Conservation (phyloP, 2,329 filamentous ascomycete species). For the Penicillium janthinellum region DNA sequence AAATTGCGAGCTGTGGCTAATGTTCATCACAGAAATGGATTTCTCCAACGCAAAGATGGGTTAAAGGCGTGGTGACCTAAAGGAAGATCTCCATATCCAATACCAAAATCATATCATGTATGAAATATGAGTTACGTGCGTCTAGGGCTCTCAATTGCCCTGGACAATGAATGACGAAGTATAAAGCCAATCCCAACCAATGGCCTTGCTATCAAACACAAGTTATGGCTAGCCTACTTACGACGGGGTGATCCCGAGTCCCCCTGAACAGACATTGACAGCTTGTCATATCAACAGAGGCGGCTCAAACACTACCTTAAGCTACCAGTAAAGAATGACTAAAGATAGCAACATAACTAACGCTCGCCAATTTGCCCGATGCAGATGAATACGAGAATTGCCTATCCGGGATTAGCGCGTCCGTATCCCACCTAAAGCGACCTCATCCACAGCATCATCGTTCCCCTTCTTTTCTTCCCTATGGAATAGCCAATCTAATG, state of each 20-base stretch:
- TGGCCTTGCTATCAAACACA: not conserved
- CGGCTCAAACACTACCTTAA: too few species aligned
- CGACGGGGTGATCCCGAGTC: not conserved
- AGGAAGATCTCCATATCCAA: not conserved
- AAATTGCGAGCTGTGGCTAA: slow-evolving; percentile 9
- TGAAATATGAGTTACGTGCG: slow-evolving; percentile 27
- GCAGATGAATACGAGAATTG: slow-evolving; percentile 25
- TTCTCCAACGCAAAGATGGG: slow-evolving; percentile 67
- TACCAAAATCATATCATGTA: slow-evolving; percentile 18
- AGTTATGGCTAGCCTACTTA: not conserved
- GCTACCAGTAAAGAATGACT: not conserved
- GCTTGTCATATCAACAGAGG: not conserved
- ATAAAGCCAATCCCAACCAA: not conserved
- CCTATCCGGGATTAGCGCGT: slow-evolving; percentile 22
- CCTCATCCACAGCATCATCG: not conserved
- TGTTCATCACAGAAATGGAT: slow-evolving; percentile 59
- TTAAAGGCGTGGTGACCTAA: slow-evolving; percentile 27
- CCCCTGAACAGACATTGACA: not conserved
- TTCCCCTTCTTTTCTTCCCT: not conserved
- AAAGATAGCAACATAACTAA: not conserved
- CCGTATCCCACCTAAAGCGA: slow-evolving; percentile 1
- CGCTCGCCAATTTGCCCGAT: not conserved
- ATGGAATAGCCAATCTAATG: not conserved
- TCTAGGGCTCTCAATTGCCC: slow-evolving; percentile 3
- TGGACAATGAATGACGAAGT: slow-evolving; percentile 19